Conservation (phyloP, 108 stramenopile genomes). For the Seminavis robusta region DNA sequence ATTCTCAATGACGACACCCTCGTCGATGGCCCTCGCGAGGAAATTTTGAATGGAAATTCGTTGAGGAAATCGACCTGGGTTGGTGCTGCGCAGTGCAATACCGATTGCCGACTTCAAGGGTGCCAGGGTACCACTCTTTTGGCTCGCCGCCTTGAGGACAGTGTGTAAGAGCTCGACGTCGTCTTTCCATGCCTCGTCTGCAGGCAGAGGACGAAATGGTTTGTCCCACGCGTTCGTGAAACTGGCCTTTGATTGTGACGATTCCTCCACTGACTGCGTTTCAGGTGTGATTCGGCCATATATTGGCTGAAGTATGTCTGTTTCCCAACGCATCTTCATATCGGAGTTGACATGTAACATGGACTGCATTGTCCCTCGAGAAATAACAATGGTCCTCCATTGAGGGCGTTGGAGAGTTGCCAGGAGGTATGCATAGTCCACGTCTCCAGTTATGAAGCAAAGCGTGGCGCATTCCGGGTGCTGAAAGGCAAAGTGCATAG, state of each 20-base stretch:
- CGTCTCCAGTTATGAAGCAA: background rate
- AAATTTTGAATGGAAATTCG: constrained; percentile 14
- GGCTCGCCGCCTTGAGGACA: background rate
- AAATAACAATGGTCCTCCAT: constrained; percentile 39
- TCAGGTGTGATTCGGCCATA: background rate
- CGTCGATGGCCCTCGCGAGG: constrained; percentile 9
- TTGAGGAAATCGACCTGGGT: constrained; percentile 22
- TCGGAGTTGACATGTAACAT: constrained; percentile 32
- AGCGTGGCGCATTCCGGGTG: constrained; percentile 28
- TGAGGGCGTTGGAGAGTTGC: constrained; percentile 23
- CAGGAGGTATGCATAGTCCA: constrained; percentile 18
- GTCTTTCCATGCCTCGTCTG: constrained; percentile 9
- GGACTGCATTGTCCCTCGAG: constrained; percentile 25
- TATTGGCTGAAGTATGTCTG: constrained; percentile 17
- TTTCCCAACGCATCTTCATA: constrained; percentile 37
- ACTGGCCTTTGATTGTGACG: background rate
- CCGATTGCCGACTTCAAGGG: constrained; percentile 16
- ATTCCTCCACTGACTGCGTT: background rate
- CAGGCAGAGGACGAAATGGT: constrained; percentile 3
- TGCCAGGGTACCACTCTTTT: background rate
- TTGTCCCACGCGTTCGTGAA: background rate
- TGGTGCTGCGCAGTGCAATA: background rate
- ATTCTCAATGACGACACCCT: constrained; percentile 15
- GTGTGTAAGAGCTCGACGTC: constrained; percentile 17
- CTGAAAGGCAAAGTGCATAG: constrained; percentile 37